phyloP scores from a whole-genome alignment of 2,329 filamentous ascomycete genomes.

The Ophiosphaerella narmari region DNA sequence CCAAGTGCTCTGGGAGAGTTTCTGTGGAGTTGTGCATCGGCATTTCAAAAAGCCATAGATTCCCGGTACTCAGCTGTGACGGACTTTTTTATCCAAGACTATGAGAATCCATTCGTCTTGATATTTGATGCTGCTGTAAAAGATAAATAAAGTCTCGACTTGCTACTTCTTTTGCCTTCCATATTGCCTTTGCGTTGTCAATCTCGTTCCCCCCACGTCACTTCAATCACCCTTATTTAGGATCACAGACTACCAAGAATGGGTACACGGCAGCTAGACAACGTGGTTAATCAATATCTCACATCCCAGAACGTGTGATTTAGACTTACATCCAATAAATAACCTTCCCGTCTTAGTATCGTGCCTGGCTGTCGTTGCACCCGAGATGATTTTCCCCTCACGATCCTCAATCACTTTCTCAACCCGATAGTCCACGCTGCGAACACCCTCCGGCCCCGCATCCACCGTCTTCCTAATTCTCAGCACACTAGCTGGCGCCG shows the following conservation, averaged over 20 bases:
- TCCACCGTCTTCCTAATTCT: slow-evolving; percentile 21
- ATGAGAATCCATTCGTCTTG: too few relatives aligned
- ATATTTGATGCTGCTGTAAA: too few relatives aligned
- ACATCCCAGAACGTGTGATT: not conserved
- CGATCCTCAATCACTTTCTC: slow-evolving; percentile 35
- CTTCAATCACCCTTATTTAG: not conserved
- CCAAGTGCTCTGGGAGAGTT: slow-evolving; percentile 78
- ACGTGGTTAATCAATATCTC: not conserved
- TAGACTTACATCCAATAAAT: slow-evolving; percentile 29
- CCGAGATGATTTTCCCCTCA: slow-evolving; percentile 24
- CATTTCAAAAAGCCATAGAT: slow-evolving; percentile 21
- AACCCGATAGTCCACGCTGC: slow-evolving; percentile 19
- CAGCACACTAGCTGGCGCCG: slow-evolving; percentile 24
- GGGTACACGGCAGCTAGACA: slow-evolving; percentile 13
- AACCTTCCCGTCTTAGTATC: slow-evolving; percentile 32
- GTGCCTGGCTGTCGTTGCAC: slow-evolving; percentile 30
- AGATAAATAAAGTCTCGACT: too few relatives aligned
- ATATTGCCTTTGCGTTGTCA: too few relatives aligned
- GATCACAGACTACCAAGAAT: slow-evolving; percentile 14
- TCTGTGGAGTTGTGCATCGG: slow-evolving; percentile 68
- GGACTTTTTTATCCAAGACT: too few relatives aligned
- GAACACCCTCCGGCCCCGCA: not conserved
- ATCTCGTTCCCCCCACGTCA: too few relatives aligned
- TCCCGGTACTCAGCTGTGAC: too few relatives aligned
- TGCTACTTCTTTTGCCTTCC: too few relatives aligned